Conservation (phyloP, 139 green algal genomes). For the Dunaliella sp. region DNA sequence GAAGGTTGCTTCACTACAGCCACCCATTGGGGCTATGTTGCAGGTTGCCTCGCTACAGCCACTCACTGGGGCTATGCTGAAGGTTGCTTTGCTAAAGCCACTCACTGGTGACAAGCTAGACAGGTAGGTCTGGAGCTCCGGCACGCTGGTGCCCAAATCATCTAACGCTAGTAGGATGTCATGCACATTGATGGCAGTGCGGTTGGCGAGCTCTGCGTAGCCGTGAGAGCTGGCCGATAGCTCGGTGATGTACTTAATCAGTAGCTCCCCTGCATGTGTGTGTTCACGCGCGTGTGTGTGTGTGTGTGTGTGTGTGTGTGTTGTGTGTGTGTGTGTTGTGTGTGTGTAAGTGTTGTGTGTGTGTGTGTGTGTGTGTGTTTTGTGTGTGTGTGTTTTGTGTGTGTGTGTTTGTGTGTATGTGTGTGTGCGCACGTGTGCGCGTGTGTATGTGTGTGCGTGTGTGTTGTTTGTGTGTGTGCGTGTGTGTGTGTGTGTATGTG, state of each 20-base stretch:
- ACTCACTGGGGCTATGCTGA: background rate
- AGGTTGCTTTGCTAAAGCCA: background rate
- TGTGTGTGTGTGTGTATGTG: too few species aligned
- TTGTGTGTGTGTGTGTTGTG: too few species aligned
- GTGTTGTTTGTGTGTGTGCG: too few species aligned
- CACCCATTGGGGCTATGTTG: too few species aligned
- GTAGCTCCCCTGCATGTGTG: slow-evolving; percentile 53
- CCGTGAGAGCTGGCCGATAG: slow-evolving; percentile 53
- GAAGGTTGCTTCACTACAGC: too few species aligned
- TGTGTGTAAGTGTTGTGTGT: too few species aligned
- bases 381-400: too few species aligned
- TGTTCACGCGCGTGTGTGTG: background rate
- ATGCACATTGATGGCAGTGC: slow-evolving; percentile 64
- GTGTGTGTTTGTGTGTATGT: too few species aligned
- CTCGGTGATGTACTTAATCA: slow-evolving; percentile 75
- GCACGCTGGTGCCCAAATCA: slow-evolving; percentile 64
- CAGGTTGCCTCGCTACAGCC: background rate
- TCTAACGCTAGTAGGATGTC: slow-evolving; percentile 75
- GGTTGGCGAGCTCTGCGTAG: slow-evolving; percentile 74
- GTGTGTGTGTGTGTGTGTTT: too few species aligned
- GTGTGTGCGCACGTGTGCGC: too few species aligned
- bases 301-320: background rate
- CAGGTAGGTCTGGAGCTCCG: slow-evolving; percentile 49
- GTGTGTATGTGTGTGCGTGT: too few species aligned
- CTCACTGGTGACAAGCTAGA: slow-evolving; percentile 7